phyloP scores from a whole-genome alignment of 169 alveolate species.

The Cystoisospora suis region DNA sequence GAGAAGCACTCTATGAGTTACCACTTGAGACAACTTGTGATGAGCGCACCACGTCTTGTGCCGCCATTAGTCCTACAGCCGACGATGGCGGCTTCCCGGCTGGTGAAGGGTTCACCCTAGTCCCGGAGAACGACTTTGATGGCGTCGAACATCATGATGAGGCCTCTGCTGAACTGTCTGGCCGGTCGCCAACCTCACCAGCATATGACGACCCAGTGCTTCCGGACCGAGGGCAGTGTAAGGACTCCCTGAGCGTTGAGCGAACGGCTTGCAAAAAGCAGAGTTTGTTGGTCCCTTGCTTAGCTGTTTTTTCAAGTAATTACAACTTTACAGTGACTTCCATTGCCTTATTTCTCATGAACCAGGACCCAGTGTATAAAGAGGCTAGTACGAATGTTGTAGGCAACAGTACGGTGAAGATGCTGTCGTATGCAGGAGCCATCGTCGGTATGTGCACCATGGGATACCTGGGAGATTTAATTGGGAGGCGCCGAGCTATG shows the following conservation, averaged over 20 bases:
- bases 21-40: not conserved
- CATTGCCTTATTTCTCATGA: conserved; percentile 42
- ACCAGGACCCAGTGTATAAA: conserved; percentile 48
- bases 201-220: not conserved
- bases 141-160: not conserved
- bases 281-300: conserved; percentile 49
- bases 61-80: not conserved
- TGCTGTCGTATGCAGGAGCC: conserved; percentile 62
- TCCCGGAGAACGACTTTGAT: not conserved
- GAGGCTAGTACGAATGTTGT: conserved; percentile 21
- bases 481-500: conserved; percentile 46
- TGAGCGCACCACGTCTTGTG: not conserved
- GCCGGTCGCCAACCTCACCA: not conserved
- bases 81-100: not conserved
- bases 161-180: not conserved
- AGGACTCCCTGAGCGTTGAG: not conserved
- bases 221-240: not conserved
- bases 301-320: conserved; percentile 58
- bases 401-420: conserved; percentile 49
- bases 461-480: conserved; percentile 53
- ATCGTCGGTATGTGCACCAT: conserved; percentile 53
- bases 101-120: not conserved
- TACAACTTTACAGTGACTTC: conserved; percentile 60
- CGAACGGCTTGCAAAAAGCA: too few relatives aligned
- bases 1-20: not conserved